These are phyloP conservation scores for Podospora comata DNA, from an alignment of 495 filamentous ascomycete genomes.

Conservation along the genomic window DNA sequence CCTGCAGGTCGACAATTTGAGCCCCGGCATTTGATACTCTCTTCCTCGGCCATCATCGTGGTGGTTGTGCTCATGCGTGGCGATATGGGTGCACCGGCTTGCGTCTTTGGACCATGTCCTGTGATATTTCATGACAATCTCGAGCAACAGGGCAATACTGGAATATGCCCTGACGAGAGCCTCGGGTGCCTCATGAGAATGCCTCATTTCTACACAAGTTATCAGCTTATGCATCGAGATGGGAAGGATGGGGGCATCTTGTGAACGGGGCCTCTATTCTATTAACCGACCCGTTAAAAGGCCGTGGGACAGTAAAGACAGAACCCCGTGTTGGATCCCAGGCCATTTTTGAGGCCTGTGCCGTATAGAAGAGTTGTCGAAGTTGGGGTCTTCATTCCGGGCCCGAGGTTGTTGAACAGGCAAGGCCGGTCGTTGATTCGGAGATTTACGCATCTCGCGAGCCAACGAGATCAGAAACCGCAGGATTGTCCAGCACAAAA, in stretches of 20 bases:
- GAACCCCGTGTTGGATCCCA: background rate
- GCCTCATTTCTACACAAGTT: slow-evolving; percentile 7
- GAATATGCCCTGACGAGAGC: background rate
- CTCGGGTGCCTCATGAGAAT: background rate
- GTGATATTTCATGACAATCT: background rate
- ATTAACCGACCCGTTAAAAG: slow-evolving; percentile 10
- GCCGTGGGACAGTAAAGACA: slow-evolving; percentile 6
- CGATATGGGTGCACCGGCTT: background rate
- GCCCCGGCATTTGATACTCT: slow-evolving; percentile 4
- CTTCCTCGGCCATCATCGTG: background rate
- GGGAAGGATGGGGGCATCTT: slow-evolving; percentile 4
- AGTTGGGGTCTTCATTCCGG: slow-evolving; percentile 2
- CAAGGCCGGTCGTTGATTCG: slow-evolving; percentile 1
- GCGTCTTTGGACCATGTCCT: background rate
- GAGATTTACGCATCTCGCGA: background rate
- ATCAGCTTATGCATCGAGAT: slow-evolving; percentile 4
- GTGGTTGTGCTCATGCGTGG: background rate
- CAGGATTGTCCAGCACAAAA: background rate
- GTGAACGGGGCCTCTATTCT: background rate
- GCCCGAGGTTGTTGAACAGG: background rate
- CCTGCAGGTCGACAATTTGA: slow-evolving; percentile 9
- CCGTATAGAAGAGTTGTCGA: background rate
- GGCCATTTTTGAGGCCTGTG: background rate
- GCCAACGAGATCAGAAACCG: background rate
- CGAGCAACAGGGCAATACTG: background rate